These are phyloP conservation scores for Trichophyton mentagrophytes DNA, from an alignment of 2,329 filamentous ascomycete genomes.

Conservation along the genomic window DNA sequence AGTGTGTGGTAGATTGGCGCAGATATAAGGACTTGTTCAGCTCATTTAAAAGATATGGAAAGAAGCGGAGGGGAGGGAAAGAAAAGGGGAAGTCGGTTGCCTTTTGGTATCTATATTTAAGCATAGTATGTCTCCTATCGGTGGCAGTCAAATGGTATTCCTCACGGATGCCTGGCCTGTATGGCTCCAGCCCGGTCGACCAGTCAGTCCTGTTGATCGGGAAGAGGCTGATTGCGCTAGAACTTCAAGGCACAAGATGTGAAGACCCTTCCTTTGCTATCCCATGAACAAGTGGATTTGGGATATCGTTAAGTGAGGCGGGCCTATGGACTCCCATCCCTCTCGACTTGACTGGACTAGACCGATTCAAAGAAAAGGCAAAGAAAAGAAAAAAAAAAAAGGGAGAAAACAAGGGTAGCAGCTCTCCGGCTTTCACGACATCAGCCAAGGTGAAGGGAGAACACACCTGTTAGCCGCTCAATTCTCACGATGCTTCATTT, in stretches of 20 bases:
- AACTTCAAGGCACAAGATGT: not conserved
- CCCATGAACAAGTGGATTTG: not conserved
- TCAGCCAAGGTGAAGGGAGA: not conserved
- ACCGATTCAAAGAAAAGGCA: not conserved
- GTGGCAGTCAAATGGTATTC: not conserved
- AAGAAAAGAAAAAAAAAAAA: not conserved
- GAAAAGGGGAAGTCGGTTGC: not conserved
- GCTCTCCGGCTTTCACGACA: not conserved
- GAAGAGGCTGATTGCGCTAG: not conserved
- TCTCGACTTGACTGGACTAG: not conserved
- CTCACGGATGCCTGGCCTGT: not conserved
- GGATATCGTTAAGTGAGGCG: conserved; percentile 1
- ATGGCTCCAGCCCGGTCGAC: not conserved
- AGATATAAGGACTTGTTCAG: not conserved
- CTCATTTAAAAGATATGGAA: not conserved
- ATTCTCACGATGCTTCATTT: not conserved
- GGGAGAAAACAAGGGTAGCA: not conserved
- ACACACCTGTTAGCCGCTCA: not conserved
- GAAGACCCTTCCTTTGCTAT: not conserved
- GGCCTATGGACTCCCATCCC: not conserved
- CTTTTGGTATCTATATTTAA: not conserved
- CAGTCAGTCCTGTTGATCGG: not conserved
- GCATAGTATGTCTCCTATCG: not conserved
- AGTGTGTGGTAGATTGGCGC: not conserved
- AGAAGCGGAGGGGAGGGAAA: not conserved